phyloP scores from a whole-genome alignment of 2,329 filamentous ascomycete species.

The Penicillium sp. region DNA sequence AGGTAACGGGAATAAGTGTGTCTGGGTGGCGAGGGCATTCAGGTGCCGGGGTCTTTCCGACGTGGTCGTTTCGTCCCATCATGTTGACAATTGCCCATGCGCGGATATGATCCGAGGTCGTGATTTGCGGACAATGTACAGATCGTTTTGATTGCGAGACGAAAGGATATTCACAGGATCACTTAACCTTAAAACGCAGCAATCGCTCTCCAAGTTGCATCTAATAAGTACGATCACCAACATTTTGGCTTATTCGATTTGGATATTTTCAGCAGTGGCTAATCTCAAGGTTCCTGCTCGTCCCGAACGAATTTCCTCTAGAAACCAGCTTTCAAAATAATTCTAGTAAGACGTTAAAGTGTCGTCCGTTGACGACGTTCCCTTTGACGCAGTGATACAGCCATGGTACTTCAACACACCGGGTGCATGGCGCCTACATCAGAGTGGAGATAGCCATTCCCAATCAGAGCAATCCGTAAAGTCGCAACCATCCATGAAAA shows the following conservation, averaged over 20 bases:
- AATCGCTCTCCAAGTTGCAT: conserved; percentile 59
- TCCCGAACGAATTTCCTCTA: no score
- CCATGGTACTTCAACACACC: no score
- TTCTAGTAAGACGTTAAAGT: no score
- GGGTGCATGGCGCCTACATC: neutral
- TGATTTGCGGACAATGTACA: conserved; percentile 69
- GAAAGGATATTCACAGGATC: conserved; percentile 71
- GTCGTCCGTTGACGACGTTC: no score
- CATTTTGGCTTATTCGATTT: conserved; percentile 73
- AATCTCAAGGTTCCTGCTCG: conserved; percentile 44
- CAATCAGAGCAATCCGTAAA: neutral
- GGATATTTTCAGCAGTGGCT: conserved; percentile 72
- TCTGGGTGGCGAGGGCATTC: conserved; percentile 62
- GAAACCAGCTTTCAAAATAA: no score
- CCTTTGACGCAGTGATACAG: no score
- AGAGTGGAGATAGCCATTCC: neutral
- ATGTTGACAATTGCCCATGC: conserved; percentile 65
- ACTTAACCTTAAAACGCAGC: conserved; percentile 64
- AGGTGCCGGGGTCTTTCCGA: conserved; percentile 55
- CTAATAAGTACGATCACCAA: conserved; percentile 71
- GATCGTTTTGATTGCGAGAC: conserved; percentile 65
- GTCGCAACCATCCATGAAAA: neutral
- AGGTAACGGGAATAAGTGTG: conserved; percentile 49
- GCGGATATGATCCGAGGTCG: conserved; percentile 58
- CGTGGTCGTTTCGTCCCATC: conserved; percentile 45